Evolutionary conservation across 2,329 filamentous ascomycete species (phyloP), one percentile per base, ranked within the genome.

Genomic region (Colletotrichum limetticola): DNA sequence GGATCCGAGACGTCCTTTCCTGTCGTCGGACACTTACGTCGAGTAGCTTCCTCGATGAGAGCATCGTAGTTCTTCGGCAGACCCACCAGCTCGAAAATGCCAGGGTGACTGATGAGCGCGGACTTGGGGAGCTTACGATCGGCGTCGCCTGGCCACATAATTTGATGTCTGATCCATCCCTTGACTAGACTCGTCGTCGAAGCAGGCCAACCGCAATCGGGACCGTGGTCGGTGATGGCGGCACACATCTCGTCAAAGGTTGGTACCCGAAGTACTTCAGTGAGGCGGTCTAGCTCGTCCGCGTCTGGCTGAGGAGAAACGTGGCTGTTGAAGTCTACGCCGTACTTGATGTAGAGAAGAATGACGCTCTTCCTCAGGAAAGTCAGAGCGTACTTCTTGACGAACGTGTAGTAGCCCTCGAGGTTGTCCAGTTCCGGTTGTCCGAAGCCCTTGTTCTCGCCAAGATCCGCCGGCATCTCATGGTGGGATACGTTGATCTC

Each of bases 1-100:
- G 97, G 95, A 81, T 99, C 97, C 2, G 92, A 93, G 63, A 99
- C 85, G 77, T 98, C 96, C 80, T 97, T 97, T 76, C 95, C 95
- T 1, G 95, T 98, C 2, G 92, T 97, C 0, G 95, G 95, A 79
- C 97, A 99, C 62, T 90, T 91, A 65, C 93, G 87, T 75, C 91
- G 92, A 76, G 97, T 96, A 30, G 95, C 94, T 83, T 97, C 95
- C 79, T 98, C 96, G 71, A 98, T 97, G 49, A 99, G 87, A 3
- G 91, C 93, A 81, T 98, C 97, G 80, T 95, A 99, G 78, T 96
- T 95, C 82, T 94, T 94, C 1, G 97, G 97, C 61, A 99, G 85
- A 1, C 97, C 97, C 14, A 99, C 92, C 28, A 99, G 90, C 82
- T 99, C 97, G 79, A 97, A 97, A 75, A 99, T 98, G 59, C 91